Conservation (phyloP, 208 protist genomes). For the Leishmania braziliensis region DNA sequence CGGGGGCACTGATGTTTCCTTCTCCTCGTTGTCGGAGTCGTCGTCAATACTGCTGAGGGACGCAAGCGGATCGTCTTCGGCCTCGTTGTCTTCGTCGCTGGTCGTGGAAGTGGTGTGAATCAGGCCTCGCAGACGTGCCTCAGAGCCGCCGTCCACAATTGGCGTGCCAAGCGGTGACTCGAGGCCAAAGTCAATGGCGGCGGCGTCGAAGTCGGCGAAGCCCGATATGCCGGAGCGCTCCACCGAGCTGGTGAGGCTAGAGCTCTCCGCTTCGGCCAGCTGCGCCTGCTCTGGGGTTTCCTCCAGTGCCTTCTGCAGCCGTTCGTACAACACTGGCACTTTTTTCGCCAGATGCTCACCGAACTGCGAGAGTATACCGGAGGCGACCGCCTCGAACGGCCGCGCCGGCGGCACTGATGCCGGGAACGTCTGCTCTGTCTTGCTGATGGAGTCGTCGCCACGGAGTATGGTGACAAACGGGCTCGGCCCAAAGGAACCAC, state of each 20-base stretch:
- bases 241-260: constrained; percentile 69
- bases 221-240: constrained; percentile 34
- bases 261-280: constrained; percentile 58
- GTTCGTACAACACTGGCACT: constrained; percentile 37
- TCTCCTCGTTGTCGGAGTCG: constrained; percentile 16
- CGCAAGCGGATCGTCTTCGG: constrained; percentile 24
- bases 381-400: constrained; percentile 33
- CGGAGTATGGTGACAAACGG: constrained; percentile 30
- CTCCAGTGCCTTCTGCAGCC: constrained; percentile 41
- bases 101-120: constrained; percentile 7
- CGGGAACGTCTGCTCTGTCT: constrained; percentile 16
- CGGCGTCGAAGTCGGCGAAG: constrained; percentile 33
- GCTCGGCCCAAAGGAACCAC: constrained; percentile 5
- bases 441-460: constrained; percentile 36
- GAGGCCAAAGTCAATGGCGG: constrained; percentile 53
- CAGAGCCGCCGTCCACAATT: constrained; percentile 13
- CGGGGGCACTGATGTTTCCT: neutral
- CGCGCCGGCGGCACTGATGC: neutral
- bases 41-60: constrained; percentile 27
- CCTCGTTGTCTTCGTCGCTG: constrained; percentile 3
- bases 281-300: constrained; percentile 76
- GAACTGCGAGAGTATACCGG: constrained; percentile 31
- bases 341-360: constrained; percentile 29
- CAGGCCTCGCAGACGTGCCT: constrained; percentile 22
- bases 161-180: constrained; percentile 27